Conservation (phyloP, 2,329 filamentous ascomycete species). For the Parafenestella ontariensis region DNA sequence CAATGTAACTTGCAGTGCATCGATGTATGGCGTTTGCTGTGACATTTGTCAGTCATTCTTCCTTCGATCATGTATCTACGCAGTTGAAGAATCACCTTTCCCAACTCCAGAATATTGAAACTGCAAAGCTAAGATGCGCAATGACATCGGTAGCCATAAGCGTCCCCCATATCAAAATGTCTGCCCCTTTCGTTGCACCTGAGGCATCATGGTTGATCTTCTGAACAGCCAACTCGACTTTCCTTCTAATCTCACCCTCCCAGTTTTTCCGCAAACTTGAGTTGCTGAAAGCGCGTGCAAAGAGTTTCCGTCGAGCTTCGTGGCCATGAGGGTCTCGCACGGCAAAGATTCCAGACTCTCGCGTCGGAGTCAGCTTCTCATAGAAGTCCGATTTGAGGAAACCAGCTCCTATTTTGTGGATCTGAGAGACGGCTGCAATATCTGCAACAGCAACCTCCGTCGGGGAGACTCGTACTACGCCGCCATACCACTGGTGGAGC, state of each 20-base stretch:
- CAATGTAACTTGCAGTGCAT: conserved; percentile 34
- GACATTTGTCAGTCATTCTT: no score
- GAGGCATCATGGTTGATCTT: conserved; percentile 37
- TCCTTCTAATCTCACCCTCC: conserved; percentile 45
- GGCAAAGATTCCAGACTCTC: conserved; percentile 45
- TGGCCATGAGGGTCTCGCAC: conserved; percentile 49
- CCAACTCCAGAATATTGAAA: no score
- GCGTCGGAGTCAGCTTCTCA: conserved; percentile 26
- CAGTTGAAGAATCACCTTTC: no score
- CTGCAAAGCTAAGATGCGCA: conserved; percentile 49
- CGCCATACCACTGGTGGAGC: no score
- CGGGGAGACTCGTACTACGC: no score
- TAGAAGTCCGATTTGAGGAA: conserved; percentile 55
- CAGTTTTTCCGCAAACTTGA: conserved; percentile 45
- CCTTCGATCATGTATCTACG: no score
- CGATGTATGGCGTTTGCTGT: conserved; percentile 38
- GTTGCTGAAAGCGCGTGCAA: conserved; percentile 48
- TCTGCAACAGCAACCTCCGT: no score
- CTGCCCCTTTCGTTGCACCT: conserved; percentile 30
- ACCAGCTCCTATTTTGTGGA: conserved; percentile 48
- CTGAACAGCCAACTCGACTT: conserved; percentile 40
- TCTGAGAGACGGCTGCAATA: conserved; percentile 41
- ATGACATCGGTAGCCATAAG: conserved; percentile 52
- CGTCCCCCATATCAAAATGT: conserved; percentile 49
- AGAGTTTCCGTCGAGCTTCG: conserved; percentile 43